These are phyloP conservation scores for Allium cepa DNA, from an alignment of 106 monocot genomes.

Conservation along the genomic window DNA sequence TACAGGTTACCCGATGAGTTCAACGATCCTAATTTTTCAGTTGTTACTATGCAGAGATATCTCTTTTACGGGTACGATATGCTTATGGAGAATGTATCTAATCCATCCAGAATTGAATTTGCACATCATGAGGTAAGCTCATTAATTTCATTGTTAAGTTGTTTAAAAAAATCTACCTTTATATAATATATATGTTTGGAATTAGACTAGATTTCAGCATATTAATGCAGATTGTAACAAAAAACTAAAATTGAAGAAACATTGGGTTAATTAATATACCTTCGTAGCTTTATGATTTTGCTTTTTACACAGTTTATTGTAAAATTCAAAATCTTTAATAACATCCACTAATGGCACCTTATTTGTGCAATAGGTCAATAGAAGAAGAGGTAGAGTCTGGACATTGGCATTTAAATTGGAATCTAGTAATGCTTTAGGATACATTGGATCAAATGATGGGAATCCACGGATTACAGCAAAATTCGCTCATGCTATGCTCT, in stretches of 20 bases:
- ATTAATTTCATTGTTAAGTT: not conserved
- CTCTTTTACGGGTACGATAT: slow-evolving; percentile 95
- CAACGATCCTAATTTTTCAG: no score
- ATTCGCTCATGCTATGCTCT: slow-evolving; percentile 79
- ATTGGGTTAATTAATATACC: no score
- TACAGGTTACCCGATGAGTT: no score
- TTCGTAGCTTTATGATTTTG: no score
- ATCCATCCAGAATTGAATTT: slow-evolving; percentile 96
- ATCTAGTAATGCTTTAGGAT: slow-evolving; percentile 72
- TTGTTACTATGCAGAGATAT: slow-evolving; percentile 87
- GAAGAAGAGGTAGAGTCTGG: slow-evolving; percentile 88
- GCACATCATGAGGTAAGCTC: slow-evolving; percentile 87
- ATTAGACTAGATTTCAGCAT: no score
- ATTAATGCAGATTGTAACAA: no score
- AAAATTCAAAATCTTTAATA: no score
- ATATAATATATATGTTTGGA: not conserved
- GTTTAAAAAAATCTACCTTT: not conserved
- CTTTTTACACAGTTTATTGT: no score
- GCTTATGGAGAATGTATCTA: slow-evolving; percentile 94
- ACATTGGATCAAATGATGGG: slow-evolving; percentile 57
- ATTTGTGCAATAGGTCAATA: slow-evolving; percentile 62
- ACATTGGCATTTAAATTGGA: slow-evolving; percentile 92
- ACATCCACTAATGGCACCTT: no score
- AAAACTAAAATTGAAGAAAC: no score
- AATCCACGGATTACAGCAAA: slow-evolving; percentile 78